Evolutionary conservation across 2,329 filamentous ascomycete genomes (phyloP), one percentile per base, ranked within the genome.

Genomic region (Zymoseptoria brevis): DNA sequence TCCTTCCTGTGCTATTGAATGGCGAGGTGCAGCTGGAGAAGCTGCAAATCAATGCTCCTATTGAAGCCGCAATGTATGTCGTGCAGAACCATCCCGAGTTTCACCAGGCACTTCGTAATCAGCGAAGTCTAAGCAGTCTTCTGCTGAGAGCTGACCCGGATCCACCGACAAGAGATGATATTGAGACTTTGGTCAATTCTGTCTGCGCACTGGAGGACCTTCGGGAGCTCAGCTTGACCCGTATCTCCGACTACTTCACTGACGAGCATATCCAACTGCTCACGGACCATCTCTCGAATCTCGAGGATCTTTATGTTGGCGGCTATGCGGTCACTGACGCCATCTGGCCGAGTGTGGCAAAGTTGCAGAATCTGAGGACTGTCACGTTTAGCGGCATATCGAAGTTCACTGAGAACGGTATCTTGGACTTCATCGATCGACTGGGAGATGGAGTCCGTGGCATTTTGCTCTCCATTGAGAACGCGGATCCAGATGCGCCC

Each of bases 271-370:
- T 87, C 35, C 68, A 74, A 9, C 66, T 66, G 2, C 75, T 88
- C 16, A 75, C 79, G 22, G 60, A 68, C 1, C 69, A 74, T 8
- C 71, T 85, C 8, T 71, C 71, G 0, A 67, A 75, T 16, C 75
- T 88, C 0, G 81, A 85, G 63, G 78, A 82, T 11, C 71, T 88
- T 13, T 79, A 76, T 51, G 79, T 87, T 54, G 79, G 77, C 50
- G 84, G 84, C 8, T 76, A 79, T 50, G 80, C 80, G 16, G 71
- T 81, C 21, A 76, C 79, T 4, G 80, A 84, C 60, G 75, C 77
- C 21, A 72, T 81, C 9, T 76, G 80, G 58, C 67, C 68, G 35
- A 67, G 69, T 3, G 68, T 84, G 11, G 75, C 80, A 9, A 69
- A 69, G 5, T 73, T 86, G 50, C 68, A 69, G 3, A 75, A 79